Evolutionary conservation across 1,284 basidiomycete species (phyloP).

Genomic region (Puccinia coronata): DNA sequence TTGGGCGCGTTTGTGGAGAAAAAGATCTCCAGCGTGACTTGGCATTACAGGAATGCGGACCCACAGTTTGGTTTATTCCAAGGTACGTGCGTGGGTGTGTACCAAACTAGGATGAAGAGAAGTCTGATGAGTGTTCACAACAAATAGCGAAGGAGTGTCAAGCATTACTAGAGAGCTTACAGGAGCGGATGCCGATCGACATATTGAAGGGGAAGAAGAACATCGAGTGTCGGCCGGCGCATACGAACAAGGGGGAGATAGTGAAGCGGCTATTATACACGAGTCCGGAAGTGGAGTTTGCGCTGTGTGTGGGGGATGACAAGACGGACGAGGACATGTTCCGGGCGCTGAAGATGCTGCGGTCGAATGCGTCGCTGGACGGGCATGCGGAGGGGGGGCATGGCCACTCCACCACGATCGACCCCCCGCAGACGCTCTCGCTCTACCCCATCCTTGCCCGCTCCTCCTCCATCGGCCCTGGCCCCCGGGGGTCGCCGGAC

Average conservation of each 20-base stretch:
- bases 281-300: constrained; percentile 42
- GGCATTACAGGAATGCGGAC: constrained; percentile 92
- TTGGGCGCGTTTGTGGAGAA: constrained; percentile 93
- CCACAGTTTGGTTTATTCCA: constrained; percentile 79
- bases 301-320: constrained; percentile 41
- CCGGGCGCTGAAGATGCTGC: constrained; percentile 66
- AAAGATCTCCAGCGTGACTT: constrained; percentile 95
- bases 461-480: not conserved
- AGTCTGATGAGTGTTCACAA: not conserved
- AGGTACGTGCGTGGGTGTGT: constrained; percentile 47
- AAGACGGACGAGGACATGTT: constrained; percentile 90
- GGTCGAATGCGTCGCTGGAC: constrained; percentile 27
- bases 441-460: constrained; percentile 30
- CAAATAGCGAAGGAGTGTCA: constrained; percentile 76
- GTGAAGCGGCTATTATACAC: constrained; percentile 40
- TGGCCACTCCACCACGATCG: constrained; percentile 28
- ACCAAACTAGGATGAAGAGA: not conserved
- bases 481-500: not conserved
- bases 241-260: constrained; percentile 70
- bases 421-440: constrained; percentile 34
- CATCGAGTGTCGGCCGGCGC: constrained; percentile 85
- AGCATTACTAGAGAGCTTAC: constrained; percentile 85
- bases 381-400: constrained; percentile 3
- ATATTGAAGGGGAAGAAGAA: constrained; percentile 82
- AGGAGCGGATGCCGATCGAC: constrained; percentile 58